These are phyloP conservation scores for Boletus insuetus DNA, from an alignment of 768 basidiomycete genomes.

Conservation along the genomic window DNA sequence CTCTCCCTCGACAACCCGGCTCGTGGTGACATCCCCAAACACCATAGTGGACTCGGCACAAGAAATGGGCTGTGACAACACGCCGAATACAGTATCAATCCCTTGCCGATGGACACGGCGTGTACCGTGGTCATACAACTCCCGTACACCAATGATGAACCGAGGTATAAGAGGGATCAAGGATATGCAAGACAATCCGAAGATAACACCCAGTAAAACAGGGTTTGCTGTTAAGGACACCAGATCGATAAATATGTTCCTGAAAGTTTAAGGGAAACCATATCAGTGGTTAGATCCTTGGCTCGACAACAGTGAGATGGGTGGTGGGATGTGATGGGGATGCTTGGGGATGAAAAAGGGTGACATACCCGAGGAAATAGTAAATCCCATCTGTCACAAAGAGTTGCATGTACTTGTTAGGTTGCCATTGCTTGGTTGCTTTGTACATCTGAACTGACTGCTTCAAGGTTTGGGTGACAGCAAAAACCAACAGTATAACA, in stretches of 20 bases:
- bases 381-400: background rate
- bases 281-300: background rate
- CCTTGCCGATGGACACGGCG: background rate
- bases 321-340: no score
- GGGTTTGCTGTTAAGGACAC: background rate
- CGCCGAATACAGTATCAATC: background rate
- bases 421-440: slow-evolving; percentile 7
- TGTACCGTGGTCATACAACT: background rate
- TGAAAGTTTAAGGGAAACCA: background rate
- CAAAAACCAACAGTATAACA: background rate
- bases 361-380: background rate
- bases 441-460: slow-evolving; percentile 2
- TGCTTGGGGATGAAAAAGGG: no score
- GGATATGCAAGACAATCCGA: background rate
- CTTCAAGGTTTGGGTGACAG: background rate
- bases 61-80: background rate
- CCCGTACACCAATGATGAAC: slow-evolving; percentile 8
- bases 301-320: no score
- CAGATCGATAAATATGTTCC: background rate
- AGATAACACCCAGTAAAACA: background rate
- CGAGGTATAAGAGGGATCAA: background rate
- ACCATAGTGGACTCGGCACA: no score
- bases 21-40: no score
- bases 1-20: no score
- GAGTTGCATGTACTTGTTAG: background rate